Evolutionary conservation across 2,329 filamentous ascomycete genomes (phyloP), one percentile per base, ranked within the genome.

Genomic region (Neonectria coccinea): DNA sequence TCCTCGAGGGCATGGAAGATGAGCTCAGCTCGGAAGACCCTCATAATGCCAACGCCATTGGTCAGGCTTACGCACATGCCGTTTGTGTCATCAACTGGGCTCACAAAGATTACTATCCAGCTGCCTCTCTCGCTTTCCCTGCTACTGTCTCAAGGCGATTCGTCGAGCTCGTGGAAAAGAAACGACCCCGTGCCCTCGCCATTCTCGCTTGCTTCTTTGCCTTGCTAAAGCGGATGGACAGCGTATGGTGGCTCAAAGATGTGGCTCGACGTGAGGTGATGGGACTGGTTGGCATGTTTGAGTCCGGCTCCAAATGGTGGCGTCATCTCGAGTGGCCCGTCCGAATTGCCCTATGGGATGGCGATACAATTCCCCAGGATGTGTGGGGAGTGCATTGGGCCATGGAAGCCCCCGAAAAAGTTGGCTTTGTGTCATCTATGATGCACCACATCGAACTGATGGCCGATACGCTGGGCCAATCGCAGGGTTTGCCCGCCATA

Each of bases 221-320:
- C 29, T 79, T 91, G 41, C 80, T 92, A 51, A 89, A 89, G 72
- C 84, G 84, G 36, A 81, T 91, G 66, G 86, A 90, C 65, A 77
- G 82, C 16, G 80, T 89, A 16, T 93, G 91, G 91, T 93, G 91
- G 90, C 79, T 92, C 29, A 84, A 88, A 20, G 89, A 90, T 42
- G 89, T 91, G 71, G 86, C 89, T 8, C 84, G 85, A 16, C 85
- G 88, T 59, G 88, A 92, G 70, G 86, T 92, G 16, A 85, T 88
- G 73, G 89, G 89, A 20, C 83, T 91, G 25, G 83, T 88, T 20
- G 84, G 83, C 39, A 77, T 88, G 39, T 89, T 89, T 73, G 85
- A 88, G 71, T 81, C 83, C 2, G 84, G 86, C 52, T 88, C 85
- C 27, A 80, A 82, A 56, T 89, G 87, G 87, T 88, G 86, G 87